Conservation (phyloP, 768 basidiomycete genomes). For the Chalciporus chontae region DNA sequence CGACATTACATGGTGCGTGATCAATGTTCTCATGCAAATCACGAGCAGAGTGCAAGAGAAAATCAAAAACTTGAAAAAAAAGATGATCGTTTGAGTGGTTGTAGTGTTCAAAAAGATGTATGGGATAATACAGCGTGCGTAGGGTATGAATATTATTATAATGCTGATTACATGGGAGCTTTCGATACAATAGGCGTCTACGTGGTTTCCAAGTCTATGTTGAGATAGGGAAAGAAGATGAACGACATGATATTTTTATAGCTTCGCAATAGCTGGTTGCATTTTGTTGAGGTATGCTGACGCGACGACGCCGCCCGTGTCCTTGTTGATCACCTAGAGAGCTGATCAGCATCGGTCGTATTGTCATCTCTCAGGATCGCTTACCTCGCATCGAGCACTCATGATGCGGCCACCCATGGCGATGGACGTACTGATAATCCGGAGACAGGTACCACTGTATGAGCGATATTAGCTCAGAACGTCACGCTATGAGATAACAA, state of each 20-base stretch:
- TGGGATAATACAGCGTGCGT: conserved; percentile 21
- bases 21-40: neutral
- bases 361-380: conserved; percentile 13
- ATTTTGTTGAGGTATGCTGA: conserved; percentile 71
- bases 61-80: neutral
- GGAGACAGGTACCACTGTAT: conserved; percentile 55
- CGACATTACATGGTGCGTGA: no score
- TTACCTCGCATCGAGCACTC: conserved; percentile 68
- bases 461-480: conserved; percentile 3
- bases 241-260: conserved; percentile 29
- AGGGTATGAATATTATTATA: conserved; percentile 15
- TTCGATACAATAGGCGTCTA: conserved; percentile 25
- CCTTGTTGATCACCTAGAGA: conserved; percentile 54
- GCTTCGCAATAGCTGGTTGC: conserved; percentile 54
- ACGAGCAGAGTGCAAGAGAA: neutral
- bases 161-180: conserved; percentile 14
- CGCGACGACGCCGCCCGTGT: conserved; percentile 55
- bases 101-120: neutral
- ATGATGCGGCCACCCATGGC: conserved; percentile 67
- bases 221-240: neutral
- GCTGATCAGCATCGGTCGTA: conserved; percentile 1
- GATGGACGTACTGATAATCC: conserved; percentile 60
- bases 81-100: conserved; percentile 3
- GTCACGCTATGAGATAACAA: conserved; percentile 1
- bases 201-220: conserved; percentile 11